Conservation (phyloP, 768 basidiomycete species). For the Mycena belliarum region DNA sequence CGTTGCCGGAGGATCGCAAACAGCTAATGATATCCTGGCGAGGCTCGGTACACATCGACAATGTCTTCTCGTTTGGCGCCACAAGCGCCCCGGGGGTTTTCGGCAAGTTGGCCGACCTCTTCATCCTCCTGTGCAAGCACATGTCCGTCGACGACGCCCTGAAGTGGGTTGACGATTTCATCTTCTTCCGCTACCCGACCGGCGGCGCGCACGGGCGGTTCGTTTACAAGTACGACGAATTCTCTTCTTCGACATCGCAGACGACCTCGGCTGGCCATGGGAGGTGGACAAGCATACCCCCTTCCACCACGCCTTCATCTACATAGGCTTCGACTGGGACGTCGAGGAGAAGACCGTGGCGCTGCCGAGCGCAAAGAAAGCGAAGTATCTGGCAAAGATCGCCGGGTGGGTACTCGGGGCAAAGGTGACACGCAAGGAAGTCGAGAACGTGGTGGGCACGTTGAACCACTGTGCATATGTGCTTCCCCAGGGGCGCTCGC, state of each 20-base stretch:
- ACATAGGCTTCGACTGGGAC: constrained; percentile 2
- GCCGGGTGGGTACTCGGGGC: background rate
- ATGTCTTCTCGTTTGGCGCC: background rate
- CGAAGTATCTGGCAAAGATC: background rate
- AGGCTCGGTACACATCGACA: background rate
- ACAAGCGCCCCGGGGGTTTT: background rate
- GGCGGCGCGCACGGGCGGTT: background rate
- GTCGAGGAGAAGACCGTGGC: background rate
- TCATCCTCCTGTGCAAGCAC: too few species aligned
- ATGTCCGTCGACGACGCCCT: too few species aligned
- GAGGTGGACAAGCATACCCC: constrained; percentile 8
- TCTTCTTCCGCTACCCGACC: constrained; percentile 20
- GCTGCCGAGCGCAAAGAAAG: background rate
- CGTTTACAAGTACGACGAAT: constrained; percentile 15
- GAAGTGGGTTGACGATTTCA: too few species aligned
- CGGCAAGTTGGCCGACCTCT: too few species aligned
- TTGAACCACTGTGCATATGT: background rate
- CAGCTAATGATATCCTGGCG: background rate
- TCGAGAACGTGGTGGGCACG: background rate
- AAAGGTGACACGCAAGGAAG: background rate
- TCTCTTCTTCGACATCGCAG: constrained; percentile 15
- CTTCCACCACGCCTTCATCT: constrained; percentile 14
- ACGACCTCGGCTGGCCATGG: constrained; percentile 25
- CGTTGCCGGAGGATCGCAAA: background rate
- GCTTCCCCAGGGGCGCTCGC: background rate